Evolutionary conservation across 345 rosid species (phyloP).

Genomic region (Combretum micranthum): DNA sequence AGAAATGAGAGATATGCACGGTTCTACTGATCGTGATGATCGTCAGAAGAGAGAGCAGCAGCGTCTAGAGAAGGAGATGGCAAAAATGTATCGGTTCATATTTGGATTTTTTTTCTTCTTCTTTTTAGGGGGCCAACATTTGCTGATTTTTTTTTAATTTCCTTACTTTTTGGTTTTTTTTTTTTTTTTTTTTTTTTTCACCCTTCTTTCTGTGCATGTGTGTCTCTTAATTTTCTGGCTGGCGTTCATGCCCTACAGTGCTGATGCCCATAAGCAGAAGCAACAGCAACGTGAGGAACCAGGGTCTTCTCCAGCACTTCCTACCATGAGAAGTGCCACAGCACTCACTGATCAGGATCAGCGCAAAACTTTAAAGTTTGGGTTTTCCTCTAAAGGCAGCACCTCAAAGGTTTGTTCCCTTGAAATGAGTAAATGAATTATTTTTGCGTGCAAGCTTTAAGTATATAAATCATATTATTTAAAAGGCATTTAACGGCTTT

Average conservation of each 20-base stretch:
- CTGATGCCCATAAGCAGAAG: conserved; percentile 70
- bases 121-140: too few species aligned
- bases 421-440: neutral
- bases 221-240: neutral
- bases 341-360: conserved; percentile 68
- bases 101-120: too few species aligned
- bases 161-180: too few species aligned
- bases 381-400: conserved; percentile 68
- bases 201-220: neutral
- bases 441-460: neutral
- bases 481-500: neutral
- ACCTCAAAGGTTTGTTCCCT: conserved; percentile 51
- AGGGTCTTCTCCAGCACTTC: conserved; percentile 26
- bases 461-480: neutral
- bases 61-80: conserved; percentile 89
- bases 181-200: too few species aligned
- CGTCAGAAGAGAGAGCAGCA: conserved; percentile 81
- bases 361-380: conserved; percentile 77
- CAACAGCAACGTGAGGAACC: conserved; percentile 49
- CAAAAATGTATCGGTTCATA: conserved; percentile 36
- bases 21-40: conserved; percentile 83
- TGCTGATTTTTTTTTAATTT: too few species aligned
- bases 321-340: conserved; percentile 27
- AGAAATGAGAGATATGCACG: conserved; percentile 94
- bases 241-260: conserved; percentile 31